Evolutionary conservation across 1,284 basidiomycete species (phyloP), one percentile per base, ranked within the genome.

Genomic region (Volvariella volvacea): DNA sequence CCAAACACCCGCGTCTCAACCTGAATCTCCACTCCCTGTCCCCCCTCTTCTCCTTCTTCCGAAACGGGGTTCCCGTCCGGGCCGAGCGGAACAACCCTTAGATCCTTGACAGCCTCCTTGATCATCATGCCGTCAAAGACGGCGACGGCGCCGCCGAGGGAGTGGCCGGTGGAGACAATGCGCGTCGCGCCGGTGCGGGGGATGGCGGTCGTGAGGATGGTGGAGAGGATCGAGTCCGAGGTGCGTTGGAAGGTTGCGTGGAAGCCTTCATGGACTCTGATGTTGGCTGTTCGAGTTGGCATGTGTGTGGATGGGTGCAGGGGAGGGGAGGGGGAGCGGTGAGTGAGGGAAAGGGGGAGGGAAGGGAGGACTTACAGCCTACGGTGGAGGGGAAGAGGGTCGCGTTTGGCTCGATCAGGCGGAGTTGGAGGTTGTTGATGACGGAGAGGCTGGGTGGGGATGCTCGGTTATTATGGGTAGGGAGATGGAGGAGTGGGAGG

Each of bases 241-340:
- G 70, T 70, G 19, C 71, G 66, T 17, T 63, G 65, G 41, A 73
- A 71, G 0, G 71, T 66, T 21, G 65, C 45, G 40, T 70, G 66
- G 64, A 74, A 75, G 4, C 72, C 73, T 22, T 60, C 55, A 51
- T 74, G 72, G 3, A 72, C 67, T 47, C 62, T 22, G 36, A 61
- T 56, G 22, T 48, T 49, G 15, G 34, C 34, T 36, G 19, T n/a
- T n/a, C n/a, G n/a, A n/a, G n/a, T n/a, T n/a, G n/a, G n/a, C n/a
- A n/a, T n/a, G n/a, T n/a, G n/a, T n/a, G n/a, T n/a, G n/a, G n/a
- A n/a, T n/a, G n/a, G n/a, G n/a, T n/a, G n/a, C n/a, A 42, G 16
- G 40, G 20, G 16, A 10, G 1, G 22, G 28, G 21, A 28, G 25
- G 6, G 6, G 25, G 38, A 12, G 31, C 14, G 12, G 20, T 44